Base-by-base conservation (phyloP, 1,284 basidiomycete species). In the Irpex rosettiformis region DNA sequence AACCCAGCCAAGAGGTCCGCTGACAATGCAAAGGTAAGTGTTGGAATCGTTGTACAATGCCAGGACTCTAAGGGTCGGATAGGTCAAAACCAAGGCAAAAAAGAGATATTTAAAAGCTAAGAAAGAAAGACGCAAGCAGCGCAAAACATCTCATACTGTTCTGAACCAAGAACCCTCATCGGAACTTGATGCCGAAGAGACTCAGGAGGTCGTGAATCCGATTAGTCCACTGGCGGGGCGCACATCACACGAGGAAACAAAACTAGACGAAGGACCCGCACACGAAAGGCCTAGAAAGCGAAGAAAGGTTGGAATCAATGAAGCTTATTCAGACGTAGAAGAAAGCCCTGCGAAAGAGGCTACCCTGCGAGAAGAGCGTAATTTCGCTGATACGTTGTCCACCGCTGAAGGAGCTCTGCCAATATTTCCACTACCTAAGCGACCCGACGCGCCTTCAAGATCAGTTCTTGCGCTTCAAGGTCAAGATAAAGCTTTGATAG, bases 401-500 rank as follows among this genome's bases (percentile, higher is more conserved):
- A 5, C 66, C 67, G 5, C 70, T 10, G 13, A 13, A 7, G 25
- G 72, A 6, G 62, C 78, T 13, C 75, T 91, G 2, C 83, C 86
- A 0, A 79, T 78, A 1, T 94, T 96, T 69, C 90, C 93, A 2
- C 73, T 86, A 4, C 91, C 92, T 4, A 76, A 77, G 3, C 76
- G 81, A 29, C 91, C 91, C 0, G 77, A 87, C 61, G 84, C 88
- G 1, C 91, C 92, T 0, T 87, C 86, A 25, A 84, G 85, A 63
- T 75, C 81, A 6, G 74, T 82, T 21, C 82, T 94, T 16, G 85
- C 85, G 3, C 76, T 87, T 29, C 91, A 94, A 71, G 92, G 91
- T 40, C 77, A 95, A 11, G 91, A 93, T 66, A 77, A 79, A 63
- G 90, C 87, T 16, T 76, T 94, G 4, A 73, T 89, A 25, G 81